Evolutionary conservation across 2,329 filamentous ascomycete genomes (phyloP), one percentile per base, ranked within the genome.

Genomic region (Cladosporium sp.): DNA sequence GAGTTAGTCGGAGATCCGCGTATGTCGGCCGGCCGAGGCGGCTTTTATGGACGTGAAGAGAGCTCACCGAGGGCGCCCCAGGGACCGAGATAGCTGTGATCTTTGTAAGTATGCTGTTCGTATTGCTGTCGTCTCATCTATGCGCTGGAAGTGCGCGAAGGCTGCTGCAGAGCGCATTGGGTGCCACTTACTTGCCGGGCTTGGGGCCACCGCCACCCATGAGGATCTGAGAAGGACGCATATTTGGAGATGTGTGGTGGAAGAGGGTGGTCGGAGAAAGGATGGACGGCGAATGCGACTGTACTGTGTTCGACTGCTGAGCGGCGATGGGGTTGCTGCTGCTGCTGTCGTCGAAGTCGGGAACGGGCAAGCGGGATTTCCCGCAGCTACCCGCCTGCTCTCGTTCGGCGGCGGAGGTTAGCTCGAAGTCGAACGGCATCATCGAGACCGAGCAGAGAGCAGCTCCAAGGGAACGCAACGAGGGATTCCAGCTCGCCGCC

Each of bases 31-130:
- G 32, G 22, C 22, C 40, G 20, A 9, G 17, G 15, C 17, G 37
- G 18, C 15, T 15, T 13, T 27, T 36, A 36, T 34, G 4, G 27
- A 24, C 12, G 41, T 13, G 30, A 17, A n/a, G 11, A 36, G 9
- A 41, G 41, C 83, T 76, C 81, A 89, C 86, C 87, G 59, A 91
- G 74, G 64, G 76, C 74, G 65, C 88, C 88, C 86, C 87, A 92
- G 70, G 73, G 73, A 61, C 88, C 88, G 53, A 91, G 73, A 71
- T 77, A 90, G 69, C 88, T 91, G 62, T 59, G 43, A 42, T 3
- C 3, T 6, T 1, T 38, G 43, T 52, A 24, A 52, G 50, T 15
- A 39, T 12, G 12, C 2, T 6, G 9, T 34, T 20, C 24, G 27
- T 22, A 6, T 20, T 4, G 15, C 7, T 7, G 32, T 36, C 15